Evolutionary conservation across 208 protist species (phyloP).

Genomic region (Novymonas esmeraldas): DNA sequence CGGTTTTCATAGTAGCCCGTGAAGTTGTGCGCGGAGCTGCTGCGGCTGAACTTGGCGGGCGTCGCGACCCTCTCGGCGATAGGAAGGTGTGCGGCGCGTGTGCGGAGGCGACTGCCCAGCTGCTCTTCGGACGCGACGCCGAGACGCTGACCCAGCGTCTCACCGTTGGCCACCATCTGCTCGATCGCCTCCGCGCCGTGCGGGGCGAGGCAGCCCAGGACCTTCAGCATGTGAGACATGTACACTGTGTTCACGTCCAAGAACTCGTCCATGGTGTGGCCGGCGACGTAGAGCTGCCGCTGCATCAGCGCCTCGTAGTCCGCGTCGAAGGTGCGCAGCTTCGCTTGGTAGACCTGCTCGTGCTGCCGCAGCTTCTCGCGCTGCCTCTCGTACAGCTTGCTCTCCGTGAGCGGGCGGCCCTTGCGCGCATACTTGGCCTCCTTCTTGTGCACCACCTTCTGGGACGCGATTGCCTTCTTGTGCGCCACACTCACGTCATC

Average conservation of each 20-base stretch:
- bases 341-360: slow-evolving; percentile 29
- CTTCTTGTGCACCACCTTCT: slow-evolving; percentile 43
- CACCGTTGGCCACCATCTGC: slow-evolving; percentile 25
- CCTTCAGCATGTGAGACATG: slow-evolving; percentile 41
- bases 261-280: slow-evolving; percentile 54
- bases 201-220: slow-evolving; percentile 45
- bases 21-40: slow-evolving; percentile 39
- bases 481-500: slow-evolving; percentile 23
- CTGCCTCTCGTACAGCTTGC: slow-evolving; percentile 58
- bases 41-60: background rate
- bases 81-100: background rate
- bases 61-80: background rate
- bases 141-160: slow-evolving; percentile 23
- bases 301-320: slow-evolving; percentile 53
- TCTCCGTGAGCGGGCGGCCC: slow-evolving; percentile 38
- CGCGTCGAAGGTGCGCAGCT: slow-evolving; percentile 37
- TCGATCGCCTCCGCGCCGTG: slow-evolving; percentile 34
- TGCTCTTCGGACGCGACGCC: slow-evolving; percentile 30
- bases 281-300: slow-evolving; percentile 37
- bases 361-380: slow-evolving; percentile 18
- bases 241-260: slow-evolving; percentile 45
- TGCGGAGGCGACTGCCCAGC: slow-evolving; percentile 11
- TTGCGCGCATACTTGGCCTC: slow-evolving; percentile 49
- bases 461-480: slow-evolving; percentile 26
- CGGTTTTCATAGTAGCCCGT: slow-evolving; percentile 41